phyloP scores from a whole-genome alignment of 495 filamentous ascomycete species.

The Aspergillus mulundensis region DNA sequence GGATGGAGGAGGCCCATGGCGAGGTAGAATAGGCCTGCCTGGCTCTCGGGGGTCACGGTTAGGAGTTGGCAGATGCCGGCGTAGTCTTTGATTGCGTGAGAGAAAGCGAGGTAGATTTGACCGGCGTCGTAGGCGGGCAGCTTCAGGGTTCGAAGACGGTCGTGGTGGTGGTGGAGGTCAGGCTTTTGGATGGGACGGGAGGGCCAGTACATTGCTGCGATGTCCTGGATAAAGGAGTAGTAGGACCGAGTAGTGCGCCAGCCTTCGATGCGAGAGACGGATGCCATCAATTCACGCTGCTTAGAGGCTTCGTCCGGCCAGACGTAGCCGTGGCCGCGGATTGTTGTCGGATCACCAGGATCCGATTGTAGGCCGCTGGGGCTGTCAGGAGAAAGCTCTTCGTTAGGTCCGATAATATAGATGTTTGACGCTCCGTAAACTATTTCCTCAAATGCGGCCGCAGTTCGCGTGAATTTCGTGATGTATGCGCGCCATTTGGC shows the following conservation, averaged over 20 bases:
- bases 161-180: constrained; percentile 88
- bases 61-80: constrained; percentile 88
- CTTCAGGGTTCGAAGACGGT: constrained; percentile 75
- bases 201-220: constrained; percentile 46
- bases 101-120: constrained; percentile 77
- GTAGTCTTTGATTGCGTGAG: constrained; percentile 72
- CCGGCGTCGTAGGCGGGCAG: constrained; percentile 65
- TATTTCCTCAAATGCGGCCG: constrained; percentile 90
- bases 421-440: constrained; percentile 89
- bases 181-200: constrained; percentile 74
- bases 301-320: constrained; percentile 82
- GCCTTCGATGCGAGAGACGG: constrained; percentile 87
- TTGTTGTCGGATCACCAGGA: constrained; percentile 51
- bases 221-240: constrained; percentile 87
- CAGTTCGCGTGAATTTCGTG: constrained; percentile 81
- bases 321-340: constrained; percentile 87
- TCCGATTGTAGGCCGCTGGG: constrained; percentile 43
- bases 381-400: constrained; percentile 45
- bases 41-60: constrained; percentile 77
- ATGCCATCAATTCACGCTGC: constrained; percentile 79
- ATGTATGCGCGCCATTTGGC: constrained; percentile 90
- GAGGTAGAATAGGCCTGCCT: constrained; percentile 88
- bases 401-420: constrained; percentile 70
- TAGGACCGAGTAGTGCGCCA: constrained; percentile 95
- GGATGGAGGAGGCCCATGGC: constrained; percentile 93